Evolutionary conservation across 305 asterid species (phyloP), one percentile per base, ranked within the genome.

Genomic region (Stenogyne calaminthoides): DNA sequence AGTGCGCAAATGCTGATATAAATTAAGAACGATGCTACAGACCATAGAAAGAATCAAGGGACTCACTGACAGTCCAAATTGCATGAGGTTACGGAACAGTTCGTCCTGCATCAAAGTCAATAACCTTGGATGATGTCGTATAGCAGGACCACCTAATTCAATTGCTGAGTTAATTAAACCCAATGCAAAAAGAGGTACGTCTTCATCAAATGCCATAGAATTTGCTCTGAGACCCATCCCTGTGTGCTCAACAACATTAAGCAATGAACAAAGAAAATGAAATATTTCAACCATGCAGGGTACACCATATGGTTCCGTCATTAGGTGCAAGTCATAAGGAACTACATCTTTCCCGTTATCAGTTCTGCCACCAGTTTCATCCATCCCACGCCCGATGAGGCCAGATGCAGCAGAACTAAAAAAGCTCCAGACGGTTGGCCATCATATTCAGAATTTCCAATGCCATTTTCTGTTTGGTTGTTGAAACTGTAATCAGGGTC

Each of bases 251-350:
- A 84, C 96, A 76, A 88, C 93, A 77, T 87, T 92, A 79, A 95
- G 82, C 88, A 90, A 86, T 64, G 97, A 90, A 79, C 99, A 95
- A 59, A 95, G 87, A 80, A 90, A 92, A 84, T 92, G 95, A 84
- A 95, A 95, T 82, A 90, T 95, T 77, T 92, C 98, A 60, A 95
- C 96, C 98, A 95, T 88, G 88, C 99, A 92, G 65, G 96, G 96
- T 54, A 95, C 90, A 11, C 99, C 99, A 78, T 92, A 92, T 20
- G 98, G 99, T 76, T 92, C 97, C 4, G 93, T 86, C 95, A 90
- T 88, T 79, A 90, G 76, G 80, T 92, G 95, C 81, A 83, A 75
- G 79, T 92, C 99, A 75, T 88, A 89, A 36, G 98, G 86, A 80
- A 84, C 90, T 72, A 81, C 81, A 83, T 88, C 97, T 85, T 95